These are phyloP conservation scores for Fomes fomentarius DNA, from an alignment of 1,284 basidiomycete species.

Conservation along the genomic window DNA sequence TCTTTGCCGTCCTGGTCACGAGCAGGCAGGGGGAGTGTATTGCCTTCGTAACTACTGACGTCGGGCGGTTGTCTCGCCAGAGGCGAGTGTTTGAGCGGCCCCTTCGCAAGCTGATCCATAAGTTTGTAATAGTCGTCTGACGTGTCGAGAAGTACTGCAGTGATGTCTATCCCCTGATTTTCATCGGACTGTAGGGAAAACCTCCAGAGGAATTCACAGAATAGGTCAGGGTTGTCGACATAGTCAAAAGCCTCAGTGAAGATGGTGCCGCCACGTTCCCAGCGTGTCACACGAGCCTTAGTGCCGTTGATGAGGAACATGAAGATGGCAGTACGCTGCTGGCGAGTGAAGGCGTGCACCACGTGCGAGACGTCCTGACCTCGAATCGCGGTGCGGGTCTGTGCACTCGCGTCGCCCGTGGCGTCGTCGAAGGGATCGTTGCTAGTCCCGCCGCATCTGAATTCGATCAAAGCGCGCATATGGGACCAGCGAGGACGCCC, in stretches of 20 bases:
- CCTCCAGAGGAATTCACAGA: neutral
- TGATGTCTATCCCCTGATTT: neutral
- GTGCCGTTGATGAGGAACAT: neutral
- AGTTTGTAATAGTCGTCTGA: neutral
- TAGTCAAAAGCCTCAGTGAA: slow-evolving; percentile 7
- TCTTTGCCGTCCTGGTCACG: too few species aligned
- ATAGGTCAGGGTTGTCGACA: neutral
- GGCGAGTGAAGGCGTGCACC: neutral
- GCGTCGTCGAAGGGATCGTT: slow-evolving; percentile 6
- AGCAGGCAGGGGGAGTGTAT: too few species aligned
- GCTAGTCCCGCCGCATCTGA: neutral
- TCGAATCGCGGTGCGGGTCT: neutral
- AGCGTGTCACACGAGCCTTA: neutral
- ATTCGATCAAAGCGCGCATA: slow-evolving; percentile 5
- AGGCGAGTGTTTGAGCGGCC: neutral
- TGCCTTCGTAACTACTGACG: neutral
- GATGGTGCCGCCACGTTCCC: slow-evolving; percentile 2
- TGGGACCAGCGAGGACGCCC: slow-evolving; percentile 1
- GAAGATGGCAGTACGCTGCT: neutral
- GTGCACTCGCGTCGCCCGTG: neutral
- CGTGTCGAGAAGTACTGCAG: neutral
- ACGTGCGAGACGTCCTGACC: neutral
- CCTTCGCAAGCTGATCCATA: neutral
- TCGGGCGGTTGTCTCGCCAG: neutral
- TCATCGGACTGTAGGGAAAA: neutral